These are phyloP conservation scores for Grigorovia humatica DNA, from an alignment of 805 yeast genomes.

Conservation along the genomic window DNA sequence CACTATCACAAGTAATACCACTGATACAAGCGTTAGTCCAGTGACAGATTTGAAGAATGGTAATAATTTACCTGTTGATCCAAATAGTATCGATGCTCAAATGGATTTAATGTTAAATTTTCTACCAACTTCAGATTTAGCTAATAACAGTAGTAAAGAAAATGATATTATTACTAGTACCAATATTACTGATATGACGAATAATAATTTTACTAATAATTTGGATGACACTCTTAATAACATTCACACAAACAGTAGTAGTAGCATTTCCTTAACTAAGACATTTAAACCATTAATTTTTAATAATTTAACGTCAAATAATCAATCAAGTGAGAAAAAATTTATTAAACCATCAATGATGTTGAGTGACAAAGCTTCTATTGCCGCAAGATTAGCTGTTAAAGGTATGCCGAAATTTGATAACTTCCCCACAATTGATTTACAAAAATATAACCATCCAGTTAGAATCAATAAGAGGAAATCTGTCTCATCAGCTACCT, in stretches of 20 bases:
- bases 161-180: neutral
- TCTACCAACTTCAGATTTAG: neutral
- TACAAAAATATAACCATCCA: slow-evolving; percentile 6
- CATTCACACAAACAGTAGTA: neutral
- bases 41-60: neutral
- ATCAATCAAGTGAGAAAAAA: slow-evolving; percentile 2
- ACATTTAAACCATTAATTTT: neutral
- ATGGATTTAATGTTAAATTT: neutral
- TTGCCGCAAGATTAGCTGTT: slow-evolving; percentile 21
- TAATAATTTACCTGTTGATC: neutral
- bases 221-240: neutral
- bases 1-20: neutral
- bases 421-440: slow-evolving; percentile 9
- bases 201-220: neutral
- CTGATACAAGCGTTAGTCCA: neutral
- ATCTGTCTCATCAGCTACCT: slow-evolving; percentile 3
- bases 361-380: slow-evolving; percentile 19
- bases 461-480: slow-evolving; percentile 8
- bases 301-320: neutral
- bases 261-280: neutral
- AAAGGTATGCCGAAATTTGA: slow-evolving; percentile 10
- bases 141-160: neutral
- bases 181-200: neutral
- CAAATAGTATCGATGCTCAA: neutral
- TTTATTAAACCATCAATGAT: slow-evolving; percentile 25